Percentiles rank a stretch among this genome's conserved stretches.
Evolutionary conservation across 148 eudicot species (phyloP).

Genomic region (Limonium bicolor): DNA sequence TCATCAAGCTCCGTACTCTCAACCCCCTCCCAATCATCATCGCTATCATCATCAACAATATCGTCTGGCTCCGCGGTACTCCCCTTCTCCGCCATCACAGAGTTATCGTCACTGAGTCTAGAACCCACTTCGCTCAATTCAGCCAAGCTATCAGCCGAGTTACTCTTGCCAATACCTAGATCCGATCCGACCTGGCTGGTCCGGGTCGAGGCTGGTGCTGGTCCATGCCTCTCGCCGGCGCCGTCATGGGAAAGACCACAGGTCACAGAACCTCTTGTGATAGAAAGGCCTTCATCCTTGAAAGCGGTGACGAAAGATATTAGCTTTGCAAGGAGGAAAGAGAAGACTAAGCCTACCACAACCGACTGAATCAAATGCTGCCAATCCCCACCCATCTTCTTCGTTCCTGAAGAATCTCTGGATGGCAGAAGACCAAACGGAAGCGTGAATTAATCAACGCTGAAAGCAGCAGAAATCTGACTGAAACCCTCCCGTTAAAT

Average conservation of each 20-base stretch:
- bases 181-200: too few species aligned
- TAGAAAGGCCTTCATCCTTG: conserved; percentile 43
- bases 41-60: conserved; percentile 24
- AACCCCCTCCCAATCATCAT: conserved; percentile 99
- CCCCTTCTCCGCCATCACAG: conserved; percentile 25
- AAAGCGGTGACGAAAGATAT: conserved; percentile 70
- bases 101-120: conserved; percentile 24
- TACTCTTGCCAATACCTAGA: not conserved
- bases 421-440: too few species aligned
- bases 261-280: too few species aligned
- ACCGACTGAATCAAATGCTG: conserved; percentile 52
- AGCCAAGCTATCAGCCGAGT: conserved; percentile 1
- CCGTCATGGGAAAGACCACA: conserved; percentile 5
- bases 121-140: conserved; percentile 22
- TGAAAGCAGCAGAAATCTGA: too few species aligned
- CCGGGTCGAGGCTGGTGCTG: too few species aligned
- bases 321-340: conserved; percentile 76
- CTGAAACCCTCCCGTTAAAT: too few species aligned
- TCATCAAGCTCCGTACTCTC: conserved; percentile 95
- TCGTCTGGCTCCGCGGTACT: conserved; percentile 16
- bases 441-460: too few species aligned
- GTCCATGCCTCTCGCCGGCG: conserved; percentile 8
- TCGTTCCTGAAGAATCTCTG: not conserved
- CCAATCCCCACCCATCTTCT: conserved; percentile 42
- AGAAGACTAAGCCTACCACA: conserved; percentile 59